phyloP scores from a whole-genome alignment of 2,329 filamentous ascomycete species.

The Aspergillus hiratsukae region DNA sequence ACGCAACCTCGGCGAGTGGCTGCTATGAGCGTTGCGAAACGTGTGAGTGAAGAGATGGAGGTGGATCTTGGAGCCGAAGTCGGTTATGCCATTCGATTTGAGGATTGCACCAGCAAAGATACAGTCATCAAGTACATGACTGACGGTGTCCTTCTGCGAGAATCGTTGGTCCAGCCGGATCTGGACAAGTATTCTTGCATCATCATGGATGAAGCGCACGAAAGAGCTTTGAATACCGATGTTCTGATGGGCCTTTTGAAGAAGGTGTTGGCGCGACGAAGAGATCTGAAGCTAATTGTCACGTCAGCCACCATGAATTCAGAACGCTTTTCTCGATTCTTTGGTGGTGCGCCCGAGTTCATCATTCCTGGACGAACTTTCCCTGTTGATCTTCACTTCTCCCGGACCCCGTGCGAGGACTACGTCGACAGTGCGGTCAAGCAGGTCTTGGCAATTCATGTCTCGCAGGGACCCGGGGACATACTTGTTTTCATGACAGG shows the following conservation, averaged over 20 bases:
- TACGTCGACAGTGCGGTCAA: slow-evolving; percentile 97
- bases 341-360: slow-evolving; percentile 92
- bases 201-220: slow-evolving; percentile 99
- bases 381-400: slow-evolving; percentile 94
- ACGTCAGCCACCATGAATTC: slow-evolving; percentile 99
- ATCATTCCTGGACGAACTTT: slow-evolving; percentile 95
- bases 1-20: slow-evolving; percentile 95
- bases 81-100: slow-evolving; percentile 96
- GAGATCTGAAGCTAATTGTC: slow-evolving; percentile 93
- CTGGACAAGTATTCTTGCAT: slow-evolving; percentile 95
- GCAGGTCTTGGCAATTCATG: slow-evolving; percentile 91
- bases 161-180: slow-evolving; percentile 87
- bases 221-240: slow-evolving; percentile 92
- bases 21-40: slow-evolving; percentile 98
- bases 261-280: slow-evolving; percentile 83
- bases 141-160: slow-evolving; percentile 87
- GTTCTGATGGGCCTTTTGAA: slow-evolving; percentile 97
- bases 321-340: slow-evolving; percentile 93
- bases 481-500: slow-evolving; percentile 99
- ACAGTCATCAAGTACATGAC: slow-evolving; percentile 99
- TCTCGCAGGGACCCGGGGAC: slow-evolving; percentile 87
- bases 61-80: slow-evolving; percentile 81
- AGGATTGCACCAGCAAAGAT: slow-evolving; percentile 94
- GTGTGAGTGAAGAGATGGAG: slow-evolving; percentile 98
- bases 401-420: slow-evolving; percentile 90